These are phyloP conservation scores for Aegilops sharonensis DNA, from an alignment of 176 grass and related monocot genomes.

Conservation along the genomic window DNA sequence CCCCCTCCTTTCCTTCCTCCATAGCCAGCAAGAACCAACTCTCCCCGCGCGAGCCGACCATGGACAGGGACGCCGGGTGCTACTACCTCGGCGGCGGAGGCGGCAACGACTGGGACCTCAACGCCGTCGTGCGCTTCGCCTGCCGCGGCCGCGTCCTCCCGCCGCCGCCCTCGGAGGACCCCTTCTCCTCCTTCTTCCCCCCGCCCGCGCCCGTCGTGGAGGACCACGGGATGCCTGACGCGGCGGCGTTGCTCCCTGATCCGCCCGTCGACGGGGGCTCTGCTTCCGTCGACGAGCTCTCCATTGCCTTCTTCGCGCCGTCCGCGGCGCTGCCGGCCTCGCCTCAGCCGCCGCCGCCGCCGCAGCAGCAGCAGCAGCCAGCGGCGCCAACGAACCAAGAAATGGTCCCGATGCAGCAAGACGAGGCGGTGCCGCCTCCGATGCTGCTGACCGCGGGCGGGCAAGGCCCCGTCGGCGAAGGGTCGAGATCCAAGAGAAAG, in stretches of 20 bases:
- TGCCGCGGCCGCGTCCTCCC: not conserved
- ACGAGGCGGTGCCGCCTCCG: not conserved
- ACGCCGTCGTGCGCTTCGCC: constrained; percentile 59
- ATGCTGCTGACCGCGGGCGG: not conserved
- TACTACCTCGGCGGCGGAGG: constrained; percentile 19
- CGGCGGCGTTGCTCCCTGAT: not conserved
- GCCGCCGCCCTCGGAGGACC: not conserved
- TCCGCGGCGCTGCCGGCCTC: not conserved
- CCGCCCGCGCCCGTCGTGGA: not conserved
- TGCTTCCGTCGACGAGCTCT: constrained; percentile 42
- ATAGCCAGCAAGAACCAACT: not conserved
- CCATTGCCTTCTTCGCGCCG: constrained; percentile 36
- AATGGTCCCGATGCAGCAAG: not conserved
- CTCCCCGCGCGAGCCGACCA: not conserved
- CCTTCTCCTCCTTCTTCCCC: constrained; percentile 18
- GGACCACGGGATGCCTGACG: not conserved
- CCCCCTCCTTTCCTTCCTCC: not conserved
- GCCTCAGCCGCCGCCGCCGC: not conserved
- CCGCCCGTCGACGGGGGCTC: not conserved
- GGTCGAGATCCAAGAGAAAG: constrained; percentile 57
- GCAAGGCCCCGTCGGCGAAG: not conserved
- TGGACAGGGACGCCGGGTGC: constrained; percentile 23
- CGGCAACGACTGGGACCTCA: constrained; percentile 73
- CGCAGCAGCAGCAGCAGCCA: not conserved
- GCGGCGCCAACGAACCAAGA: not conserved